phyloP scores from a whole-genome alignment of 164 flowering plant species.

The Vitis labrusca region DNA sequence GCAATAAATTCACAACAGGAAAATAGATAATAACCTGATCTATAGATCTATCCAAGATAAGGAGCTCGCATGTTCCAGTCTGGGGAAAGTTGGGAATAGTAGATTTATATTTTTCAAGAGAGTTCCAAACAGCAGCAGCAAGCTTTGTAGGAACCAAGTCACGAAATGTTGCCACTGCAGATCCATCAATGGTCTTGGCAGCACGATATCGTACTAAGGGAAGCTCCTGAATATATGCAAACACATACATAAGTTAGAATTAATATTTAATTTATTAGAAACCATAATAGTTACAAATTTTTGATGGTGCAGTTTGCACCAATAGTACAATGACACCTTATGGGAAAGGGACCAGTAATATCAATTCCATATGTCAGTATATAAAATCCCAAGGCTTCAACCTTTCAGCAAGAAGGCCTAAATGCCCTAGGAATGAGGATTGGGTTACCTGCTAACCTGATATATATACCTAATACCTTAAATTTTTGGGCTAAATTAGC shows the following conservation, averaged over 20 bases:
- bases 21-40: slow-evolving; percentile 68
- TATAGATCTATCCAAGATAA: slow-evolving; percentile 86
- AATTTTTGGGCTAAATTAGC: too few relatives aligned
- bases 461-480: too few relatives aligned
- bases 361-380: too few relatives aligned
- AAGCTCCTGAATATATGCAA: slow-evolving; percentile 56
- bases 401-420: too few relatives aligned
- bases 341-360: too few relatives aligned
- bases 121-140: slow-evolving; percentile 80
- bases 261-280: neutral
- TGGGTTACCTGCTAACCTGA: too few relatives aligned
- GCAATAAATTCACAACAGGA: neutral
- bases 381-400: too few relatives aligned
- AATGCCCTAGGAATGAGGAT: too few relatives aligned
- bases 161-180: slow-evolving; percentile 46
- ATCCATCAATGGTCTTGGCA: slow-evolving; percentile 54
- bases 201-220: slow-evolving; percentile 81
- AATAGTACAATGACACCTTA: neutral
- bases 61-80: slow-evolving; percentile 89
- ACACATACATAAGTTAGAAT: neutral
- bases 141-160: slow-evolving; percentile 79
- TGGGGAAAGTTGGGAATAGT: slow-evolving; percentile 86
- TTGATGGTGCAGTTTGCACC: neutral
- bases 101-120: slow-evolving; percentile 66
- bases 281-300: neutral